Percentiles rank a stretch among this genome's conserved stretches.
Evolutionary conservation across 352 stramenopile species (phyloP).

Genomic region (Phytophthora agathidicida): DNA sequence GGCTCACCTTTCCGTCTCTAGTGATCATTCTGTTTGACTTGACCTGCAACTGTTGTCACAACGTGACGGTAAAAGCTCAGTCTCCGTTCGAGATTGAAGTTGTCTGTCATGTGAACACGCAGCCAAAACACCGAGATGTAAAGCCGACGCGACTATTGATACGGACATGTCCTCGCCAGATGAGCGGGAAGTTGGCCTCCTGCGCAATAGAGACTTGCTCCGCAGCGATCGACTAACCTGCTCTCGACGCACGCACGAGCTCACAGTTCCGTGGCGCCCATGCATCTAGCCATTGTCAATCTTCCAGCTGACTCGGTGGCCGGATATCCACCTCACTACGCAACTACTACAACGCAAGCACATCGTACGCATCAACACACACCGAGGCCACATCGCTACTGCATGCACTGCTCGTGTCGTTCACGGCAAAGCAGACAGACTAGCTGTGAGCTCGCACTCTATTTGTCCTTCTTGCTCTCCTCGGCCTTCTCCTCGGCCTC

Average conservation of each 20-base stretch:
- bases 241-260: conserved; percentile 3
- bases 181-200: not conserved
- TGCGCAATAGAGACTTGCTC: conserved; percentile 2
- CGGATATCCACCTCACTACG: not conserved
- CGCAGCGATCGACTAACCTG: conserved; percentile 21
- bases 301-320: not conserved
- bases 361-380: conserved; percentile 21
- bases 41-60: conserved; percentile 22
- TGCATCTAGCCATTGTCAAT: not conserved
- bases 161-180: conserved; percentile 8
- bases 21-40: conserved; percentile 11
- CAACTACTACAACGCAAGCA: conserved; percentile 8
- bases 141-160: conserved; percentile 11
- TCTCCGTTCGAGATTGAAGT: conserved; percentile 14
- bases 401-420: conserved; percentile 22
- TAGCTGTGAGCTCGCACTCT: conserved; percentile 44
- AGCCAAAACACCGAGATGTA: not conserved
- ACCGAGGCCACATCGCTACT: conserved; percentile 30
- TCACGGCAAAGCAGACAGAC: conserved; percentile 36
- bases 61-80: conserved; percentile 19
- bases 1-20: conserved; percentile 6
- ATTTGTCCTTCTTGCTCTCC: conserved; percentile 75
- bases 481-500: conserved; percentile 63
- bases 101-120: conserved; percentile 2
- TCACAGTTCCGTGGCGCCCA: not conserved